A percentile compares a stretch with the other conserved stretches of the same genome.
phyloP scores from a whole-genome alignment of 306 rosid species.

The Acacia acuminata region DNA sequence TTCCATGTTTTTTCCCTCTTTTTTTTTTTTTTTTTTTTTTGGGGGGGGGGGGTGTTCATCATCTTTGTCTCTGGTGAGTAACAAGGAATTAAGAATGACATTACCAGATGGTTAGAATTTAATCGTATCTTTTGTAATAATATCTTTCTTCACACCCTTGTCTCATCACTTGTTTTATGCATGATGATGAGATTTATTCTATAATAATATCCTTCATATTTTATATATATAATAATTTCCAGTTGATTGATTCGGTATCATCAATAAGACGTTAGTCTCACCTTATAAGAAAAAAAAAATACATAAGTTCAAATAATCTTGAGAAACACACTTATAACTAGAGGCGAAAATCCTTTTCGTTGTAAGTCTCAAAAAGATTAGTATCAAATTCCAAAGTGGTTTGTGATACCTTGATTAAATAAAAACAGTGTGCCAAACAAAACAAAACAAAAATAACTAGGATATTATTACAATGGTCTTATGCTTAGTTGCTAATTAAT shows the following conservation, averaged over 20 bases:
- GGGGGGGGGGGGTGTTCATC: neutral
- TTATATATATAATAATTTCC: neutral
- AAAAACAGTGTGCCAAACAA: neutral
- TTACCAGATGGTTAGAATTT: neutral
- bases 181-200: neutral
- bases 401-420: no score
- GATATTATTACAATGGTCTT: neutral
- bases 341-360: no score
- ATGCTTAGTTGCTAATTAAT: neutral
- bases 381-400: no score
- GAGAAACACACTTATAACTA: no score
- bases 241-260: neutral
- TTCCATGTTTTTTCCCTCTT: neutral
- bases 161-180: neutral
- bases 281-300: no score
- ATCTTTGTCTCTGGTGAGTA: conserved; percentile 13
- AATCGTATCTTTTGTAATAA: neutral
- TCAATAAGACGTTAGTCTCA: neutral
- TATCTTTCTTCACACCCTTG: no score
- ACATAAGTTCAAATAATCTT: no score
- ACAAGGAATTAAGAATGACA: conserved; percentile 11
- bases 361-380: no score
- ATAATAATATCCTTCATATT: neutral
- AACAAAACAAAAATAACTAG: neutral
- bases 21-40: no score